A percentile compares a stretch with the other conserved stretches of the same genome.
Evolutionary conservation across 345 rosid genomes (phyloP).

Genomic region (Hypericum perforatum): DNA sequence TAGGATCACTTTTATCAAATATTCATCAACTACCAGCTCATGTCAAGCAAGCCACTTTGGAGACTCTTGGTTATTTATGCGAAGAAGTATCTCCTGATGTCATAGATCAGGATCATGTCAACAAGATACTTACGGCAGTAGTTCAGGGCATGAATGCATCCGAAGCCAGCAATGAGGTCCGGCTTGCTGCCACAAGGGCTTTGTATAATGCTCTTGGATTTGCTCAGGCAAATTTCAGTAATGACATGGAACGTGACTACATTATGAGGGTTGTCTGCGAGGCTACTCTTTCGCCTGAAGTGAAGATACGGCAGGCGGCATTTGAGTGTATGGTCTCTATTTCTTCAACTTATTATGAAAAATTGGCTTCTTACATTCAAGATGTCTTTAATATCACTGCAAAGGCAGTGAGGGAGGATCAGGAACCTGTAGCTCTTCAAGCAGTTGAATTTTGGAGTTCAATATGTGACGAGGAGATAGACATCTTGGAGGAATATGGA

Average conservation of each 20-base stretch:
- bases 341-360: conserved; percentile 52
- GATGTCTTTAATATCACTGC: conserved; percentile 51
- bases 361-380: conserved; percentile 41
- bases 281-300: conserved; percentile 44
- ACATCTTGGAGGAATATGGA: conserved; percentile 47
- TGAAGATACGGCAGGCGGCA: conserved; percentile 52
- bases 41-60: conserved; percentile 64
- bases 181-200: conserved; percentile 57
- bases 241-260: conserved; percentile 61
- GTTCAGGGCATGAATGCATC: conserved; percentile 59
- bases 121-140: conserved; percentile 61
- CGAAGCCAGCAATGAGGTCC: conserved; percentile 45
- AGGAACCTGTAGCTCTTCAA: conserved; percentile 54
- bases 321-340: conserved; percentile 61
- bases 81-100: conserved; percentile 71
- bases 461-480: conserved; percentile 60
- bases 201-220: conserved; percentile 54
- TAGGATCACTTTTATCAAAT: conserved; percentile 45
- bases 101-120: conserved; percentile 69
- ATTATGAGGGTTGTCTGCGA: conserved; percentile 63
- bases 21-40: conserved; percentile 56
- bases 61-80: conserved; percentile 68
- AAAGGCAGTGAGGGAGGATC: conserved; percentile 53
- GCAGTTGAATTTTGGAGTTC: conserved; percentile 70
- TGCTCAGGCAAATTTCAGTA: conserved; percentile 59